phyloP scores from a whole-genome alignment of 192 early-diverging fungal genomes.

The Dissophora globulifera region DNA sequence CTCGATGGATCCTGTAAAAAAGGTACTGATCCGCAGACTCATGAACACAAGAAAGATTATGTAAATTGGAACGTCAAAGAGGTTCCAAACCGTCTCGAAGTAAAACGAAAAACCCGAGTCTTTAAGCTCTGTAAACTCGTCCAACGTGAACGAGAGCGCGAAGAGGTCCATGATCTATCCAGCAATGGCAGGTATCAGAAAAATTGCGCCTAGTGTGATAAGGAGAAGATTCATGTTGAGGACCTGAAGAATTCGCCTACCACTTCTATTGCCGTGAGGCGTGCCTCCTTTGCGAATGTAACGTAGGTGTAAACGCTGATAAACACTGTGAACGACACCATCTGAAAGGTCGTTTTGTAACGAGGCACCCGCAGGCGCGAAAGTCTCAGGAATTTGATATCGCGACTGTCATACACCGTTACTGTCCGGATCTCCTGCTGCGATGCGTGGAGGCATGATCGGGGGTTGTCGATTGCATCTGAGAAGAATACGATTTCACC shows the following conservation, averaged over 20 bases:
- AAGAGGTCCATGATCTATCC: constrained; percentile 51
- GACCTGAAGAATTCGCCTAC: too few relatives aligned
- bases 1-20: constrained; percentile 25
- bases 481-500: constrained; percentile 57
- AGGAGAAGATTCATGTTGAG: too few relatives aligned
- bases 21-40: constrained; percentile 31
- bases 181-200: too few relatives aligned
- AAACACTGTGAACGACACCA: constrained; percentile 46
- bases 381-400: constrained; percentile 49
- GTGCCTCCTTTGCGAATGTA: constrained; percentile 32
- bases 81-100: constrained; percentile 59
- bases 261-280: constrained; percentile 44
- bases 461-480: constrained; percentile 48
- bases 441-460: constrained; percentile 38
- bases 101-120: constrained; percentile 54
- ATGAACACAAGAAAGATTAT: constrained; percentile 51
- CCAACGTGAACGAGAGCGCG: constrained; percentile 37
- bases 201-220: too few relatives aligned
- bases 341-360: constrained; percentile 55
- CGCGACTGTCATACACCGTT: constrained; percentile 31
- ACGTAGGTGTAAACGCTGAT: constrained; percentile 54
- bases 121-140: constrained; percentile 51
- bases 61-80: constrained; percentile 55
- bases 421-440: constrained; percentile 43
- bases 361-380: constrained; percentile 51